Base-by-base conservation (phyloP, 2,329 filamentous ascomycete species). In the Fusarium illudens region DNA sequence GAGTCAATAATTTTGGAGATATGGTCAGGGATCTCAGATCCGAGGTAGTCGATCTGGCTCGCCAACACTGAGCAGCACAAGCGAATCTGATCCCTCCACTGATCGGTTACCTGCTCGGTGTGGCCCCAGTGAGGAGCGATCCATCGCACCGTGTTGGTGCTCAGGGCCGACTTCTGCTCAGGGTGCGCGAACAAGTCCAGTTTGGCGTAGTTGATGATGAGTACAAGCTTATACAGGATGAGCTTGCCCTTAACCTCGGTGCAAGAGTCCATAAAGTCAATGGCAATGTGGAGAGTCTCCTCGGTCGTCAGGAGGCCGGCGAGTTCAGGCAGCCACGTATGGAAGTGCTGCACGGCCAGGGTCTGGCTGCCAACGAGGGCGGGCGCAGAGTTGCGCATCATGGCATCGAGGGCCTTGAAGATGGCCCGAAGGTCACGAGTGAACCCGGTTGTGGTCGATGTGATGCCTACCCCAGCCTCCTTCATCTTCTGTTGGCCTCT, bases 261-360 rank as follows among this genome's bases (percentile, higher is more conserved):
- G 80, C 94, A 97, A 1, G 96, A 93, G 75, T 97, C 94, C 83
- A 98, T 91, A 75, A 98, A 97, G 79, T 95, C 93, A 65, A 96
- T 92, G 37, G 94, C 93, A 67, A 97, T 91, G 73, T 97, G 91
- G 54, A 97, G 83, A 46, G 97, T 95, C 76, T 98, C 95, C 72
- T 94, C 91, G 0, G 90, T 89, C 4, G 86, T 87, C 75, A 98
- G 85, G 34, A 96, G 84, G 2, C 90, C 89, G 0, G 88, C 85
- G 10, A 99, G 87, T 76, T 98, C 95, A 0, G 96, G 95, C n/a
- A 99, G 83, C 96, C 96, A 99, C 0, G 92, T 92, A 76, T 98
- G 95, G 77, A 98, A 97, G 77, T 98, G 93, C 78, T 99, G 96
- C 12, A 98, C 94, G 3, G 96, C 90, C 51, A 99, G 83, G 0